Conservation (phyloP, 352 stramenopile genomes). For the Globisporangium barbulae region DNA sequence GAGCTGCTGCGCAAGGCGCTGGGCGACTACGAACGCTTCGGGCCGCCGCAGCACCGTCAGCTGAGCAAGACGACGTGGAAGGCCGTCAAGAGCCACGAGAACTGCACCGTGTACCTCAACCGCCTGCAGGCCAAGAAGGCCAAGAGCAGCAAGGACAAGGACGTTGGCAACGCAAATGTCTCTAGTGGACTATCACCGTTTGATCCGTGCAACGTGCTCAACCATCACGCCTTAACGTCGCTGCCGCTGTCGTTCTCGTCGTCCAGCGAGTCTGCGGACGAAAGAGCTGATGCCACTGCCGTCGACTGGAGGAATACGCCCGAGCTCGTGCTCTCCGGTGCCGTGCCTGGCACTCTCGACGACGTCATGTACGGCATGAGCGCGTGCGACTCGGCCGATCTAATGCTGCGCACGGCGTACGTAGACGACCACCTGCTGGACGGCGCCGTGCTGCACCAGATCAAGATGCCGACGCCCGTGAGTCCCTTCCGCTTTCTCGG, state of each 20-base stretch:
- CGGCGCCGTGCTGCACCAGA: slow-evolving; percentile 21
- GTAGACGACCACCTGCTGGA: slow-evolving; percentile 29
- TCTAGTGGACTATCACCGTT: neutral
- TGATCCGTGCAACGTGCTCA: neutral
- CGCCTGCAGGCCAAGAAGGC: slow-evolving; percentile 3
- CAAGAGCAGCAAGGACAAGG: slow-evolving; percentile 5
- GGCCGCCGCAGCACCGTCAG: slow-evolving; percentile 5
- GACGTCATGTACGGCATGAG: slow-evolving; percentile 39
- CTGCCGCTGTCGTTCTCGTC: slow-evolving; percentile 6
- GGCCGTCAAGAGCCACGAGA: slow-evolving; percentile 16
- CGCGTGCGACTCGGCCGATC: slow-evolving; percentile 22
- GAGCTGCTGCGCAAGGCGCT: slow-evolving; percentile 27
- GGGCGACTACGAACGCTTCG: slow-evolving; percentile 24
- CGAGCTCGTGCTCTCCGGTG: slow-evolving; percentile 23
- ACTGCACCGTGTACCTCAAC: slow-evolving; percentile 16
- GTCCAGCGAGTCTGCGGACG: neutral
- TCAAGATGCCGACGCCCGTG: slow-evolving; percentile 18
- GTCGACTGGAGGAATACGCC: slow-evolving; percentile 10
- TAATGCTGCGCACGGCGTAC: slow-evolving; percentile 31
- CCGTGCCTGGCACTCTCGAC: slow-evolving; percentile 25
- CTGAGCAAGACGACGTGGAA: slow-evolving; percentile 17
- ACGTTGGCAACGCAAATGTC: neutral
- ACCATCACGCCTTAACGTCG: neutral
- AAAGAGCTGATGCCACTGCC: slow-evolving; percentile 13
- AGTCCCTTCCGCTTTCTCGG: slow-evolving; percentile 32